These are phyloP conservation scores for Phaeosphaeriaceae sp. DNA, from an alignment of 2,329 filamentous ascomycete species.

Conservation along the genomic window DNA sequence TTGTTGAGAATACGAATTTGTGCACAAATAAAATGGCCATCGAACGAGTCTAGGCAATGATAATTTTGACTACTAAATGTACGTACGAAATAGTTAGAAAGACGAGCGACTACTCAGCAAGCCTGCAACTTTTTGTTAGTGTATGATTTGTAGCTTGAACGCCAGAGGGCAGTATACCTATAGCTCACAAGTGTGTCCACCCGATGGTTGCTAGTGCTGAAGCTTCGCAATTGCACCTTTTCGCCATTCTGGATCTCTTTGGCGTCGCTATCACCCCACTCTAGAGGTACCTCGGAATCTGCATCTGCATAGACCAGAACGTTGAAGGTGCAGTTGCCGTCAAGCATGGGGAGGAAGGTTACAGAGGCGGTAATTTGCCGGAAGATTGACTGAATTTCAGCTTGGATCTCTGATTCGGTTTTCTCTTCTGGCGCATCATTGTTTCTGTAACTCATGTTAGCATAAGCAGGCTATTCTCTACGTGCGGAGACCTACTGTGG, in stretches of 20 bases:
- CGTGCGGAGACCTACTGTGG: constrained; percentile 55
- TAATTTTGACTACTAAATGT: background rate
- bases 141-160: background rate
- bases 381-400: constrained; percentile 96
- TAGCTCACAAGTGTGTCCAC: constrained; percentile 98
- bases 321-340: constrained; percentile 97
- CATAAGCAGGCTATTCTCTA: background rate
- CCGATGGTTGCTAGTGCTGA: constrained; percentile 91
- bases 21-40: background rate
- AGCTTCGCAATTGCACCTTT: constrained; percentile 92
- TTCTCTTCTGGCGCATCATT: constrained; percentile 65
- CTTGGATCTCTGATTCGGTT: constrained; percentile 90
- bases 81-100: background rate
- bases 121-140: constrained; percentile 23
- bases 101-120: constrained; percentile 25
- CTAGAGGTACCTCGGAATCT: constrained; percentile 93
- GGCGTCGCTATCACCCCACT: constrained; percentile 98
- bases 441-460: constrained; percentile 32
- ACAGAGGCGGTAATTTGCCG: constrained; percentile 97
- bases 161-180: constrained; percentile 51
- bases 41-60: background rate
- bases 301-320: constrained; percentile 97
- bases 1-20: background rate
- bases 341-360: constrained; percentile 92
- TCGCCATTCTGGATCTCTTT: constrained; percentile 96